These are phyloP conservation scores for Vaccinium myrtillus DNA, from an alignment of 148 eudicot species.

Conservation along the genomic window DNA sequence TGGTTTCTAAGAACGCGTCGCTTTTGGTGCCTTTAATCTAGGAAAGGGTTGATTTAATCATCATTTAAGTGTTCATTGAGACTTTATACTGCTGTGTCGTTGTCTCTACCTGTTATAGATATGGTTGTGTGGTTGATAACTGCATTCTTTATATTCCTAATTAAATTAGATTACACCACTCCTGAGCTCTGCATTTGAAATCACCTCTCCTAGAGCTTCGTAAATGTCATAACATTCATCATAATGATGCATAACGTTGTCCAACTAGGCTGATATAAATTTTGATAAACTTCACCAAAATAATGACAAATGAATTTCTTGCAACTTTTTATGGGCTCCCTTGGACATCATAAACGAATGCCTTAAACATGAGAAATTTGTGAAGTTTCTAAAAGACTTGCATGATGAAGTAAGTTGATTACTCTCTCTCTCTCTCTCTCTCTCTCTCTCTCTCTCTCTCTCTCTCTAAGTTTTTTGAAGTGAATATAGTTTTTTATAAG, in stretches of 20 bases:
- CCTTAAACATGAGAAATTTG: constrained; percentile 63
- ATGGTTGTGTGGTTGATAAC: not conserved
- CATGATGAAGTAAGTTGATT: constrained; percentile 60
- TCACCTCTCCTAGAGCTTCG: too few species aligned
- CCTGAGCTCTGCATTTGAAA: too few species aligned
- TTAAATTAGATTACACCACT: too few species aligned
- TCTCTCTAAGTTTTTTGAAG: not conserved
- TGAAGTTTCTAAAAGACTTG: constrained; percentile 73
- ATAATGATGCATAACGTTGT: not conserved
- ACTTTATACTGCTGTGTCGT: not conserved
- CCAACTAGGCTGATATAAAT: not conserved
- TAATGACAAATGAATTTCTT: not conserved
- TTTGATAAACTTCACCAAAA: not conserved
- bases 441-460: too few species aligned
- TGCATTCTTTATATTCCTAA: not conserved
- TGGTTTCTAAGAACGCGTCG: not conserved
- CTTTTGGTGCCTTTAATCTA: not conserved
- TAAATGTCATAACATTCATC: not conserved
- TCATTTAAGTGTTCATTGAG: not conserved
- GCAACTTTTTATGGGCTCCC: not conserved
- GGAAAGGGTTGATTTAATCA: constrained; percentile 5
- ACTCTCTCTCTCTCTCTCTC: too few species aligned
- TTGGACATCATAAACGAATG: constrained; percentile 22
- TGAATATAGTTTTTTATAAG: not conserved
- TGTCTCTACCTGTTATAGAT: not conserved